Evolutionary conservation across 2,329 filamentous ascomycete genomes (phyloP).

Genomic region (Alternaria longipes): DNA sequence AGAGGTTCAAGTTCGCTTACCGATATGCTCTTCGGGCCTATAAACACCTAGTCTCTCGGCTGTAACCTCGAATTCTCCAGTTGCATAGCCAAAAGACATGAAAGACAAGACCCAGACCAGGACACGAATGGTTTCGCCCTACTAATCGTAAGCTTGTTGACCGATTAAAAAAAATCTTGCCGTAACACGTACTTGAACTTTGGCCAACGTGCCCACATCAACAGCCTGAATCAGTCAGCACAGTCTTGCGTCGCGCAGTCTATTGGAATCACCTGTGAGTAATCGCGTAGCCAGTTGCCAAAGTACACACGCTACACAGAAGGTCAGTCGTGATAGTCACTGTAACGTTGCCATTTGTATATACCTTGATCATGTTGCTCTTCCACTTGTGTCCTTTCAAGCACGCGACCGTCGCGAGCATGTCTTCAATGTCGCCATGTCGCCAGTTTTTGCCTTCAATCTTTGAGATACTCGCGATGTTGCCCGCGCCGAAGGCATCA

Average conservation of each 20-base stretch:
- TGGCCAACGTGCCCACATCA: conserved; percentile 63
- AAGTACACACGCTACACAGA: conserved; percentile 53
- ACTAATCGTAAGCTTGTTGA: conserved; percentile 29
- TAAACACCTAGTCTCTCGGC: conserved; percentile 60
- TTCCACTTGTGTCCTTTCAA: conserved; percentile 55
- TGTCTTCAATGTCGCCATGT: conserved; percentile 63
- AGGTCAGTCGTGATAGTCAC: conserved; percentile 23
- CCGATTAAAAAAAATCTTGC: not conserved
- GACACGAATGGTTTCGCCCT: conserved; percentile 62
- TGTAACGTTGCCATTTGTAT: not conserved
- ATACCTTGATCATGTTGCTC: conserved; percentile 57
- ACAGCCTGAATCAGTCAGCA: conserved; percentile 60
- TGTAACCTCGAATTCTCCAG: conserved; percentile 66
- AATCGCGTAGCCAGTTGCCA: conserved; percentile 60
- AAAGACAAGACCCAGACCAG: conserved; percentile 65
- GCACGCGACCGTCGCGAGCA: conserved; percentile 60
- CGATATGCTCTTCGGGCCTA: conserved; percentile 62
- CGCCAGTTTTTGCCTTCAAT: conserved; percentile 61
- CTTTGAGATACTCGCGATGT: conserved; percentile 52
- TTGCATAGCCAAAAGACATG: conserved; percentile 66
- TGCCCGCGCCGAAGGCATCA: conserved; percentile 59
- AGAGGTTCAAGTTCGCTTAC: conserved; percentile 7
- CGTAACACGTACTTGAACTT: conserved; percentile 52
- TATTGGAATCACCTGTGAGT: conserved; percentile 59
- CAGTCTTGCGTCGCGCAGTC: conserved; percentile 36